Base-by-base conservation (phyloP, 768 basidiomycete species). In the Dictyophora rubrovolvata region DNA sequence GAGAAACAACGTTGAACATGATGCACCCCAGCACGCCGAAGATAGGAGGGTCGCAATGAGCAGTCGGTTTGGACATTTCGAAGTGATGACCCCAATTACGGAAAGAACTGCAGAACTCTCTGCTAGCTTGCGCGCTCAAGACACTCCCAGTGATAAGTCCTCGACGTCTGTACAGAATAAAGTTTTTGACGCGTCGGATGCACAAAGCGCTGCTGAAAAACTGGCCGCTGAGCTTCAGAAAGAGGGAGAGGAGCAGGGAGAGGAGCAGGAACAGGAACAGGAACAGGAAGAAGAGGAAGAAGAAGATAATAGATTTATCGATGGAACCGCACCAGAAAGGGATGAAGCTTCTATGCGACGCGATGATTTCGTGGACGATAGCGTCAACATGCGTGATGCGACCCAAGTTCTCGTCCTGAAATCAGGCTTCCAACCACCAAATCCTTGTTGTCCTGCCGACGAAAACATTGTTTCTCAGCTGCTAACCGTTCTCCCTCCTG, bases 41-140 rank as follows among this genome's bases (percentile, higher is more conserved):
- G 64, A 66, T 2, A 61, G 64, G 10, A 61, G 61, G 1, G 72
- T 77, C 18, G 85, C 87, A 28, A 74, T 86, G 54, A 86, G 85
- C 16, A 85, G 88, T 17, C 81, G 89, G 23, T 87, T 89, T 67
- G 88, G 87, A 36, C 77, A 80, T 60, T 89, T 97, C 72, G 85
- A 88, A 67, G 85, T 94, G 58, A 93, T 99, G 93, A 98, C 95
- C 9, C 95, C 96, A 2, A 97, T 98, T 70, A 91, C 91, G 12
- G 96, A 99, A 71, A 79, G 94, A 47, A 98, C 96, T 10, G 81
- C 82, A 65, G 96, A 98, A 70, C 94, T 77, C 68, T 81, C 87
- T 2, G 77, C 77, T 34, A 86, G 83, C 64, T 86, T 82, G 16
- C 75, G 82, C 20, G 67, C 61, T n/a, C 61, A 64, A 35, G 66